phyloP scores from a whole-genome alignment of 2,329 filamentous ascomycete species.

The Podosphaera aphanis region DNA sequence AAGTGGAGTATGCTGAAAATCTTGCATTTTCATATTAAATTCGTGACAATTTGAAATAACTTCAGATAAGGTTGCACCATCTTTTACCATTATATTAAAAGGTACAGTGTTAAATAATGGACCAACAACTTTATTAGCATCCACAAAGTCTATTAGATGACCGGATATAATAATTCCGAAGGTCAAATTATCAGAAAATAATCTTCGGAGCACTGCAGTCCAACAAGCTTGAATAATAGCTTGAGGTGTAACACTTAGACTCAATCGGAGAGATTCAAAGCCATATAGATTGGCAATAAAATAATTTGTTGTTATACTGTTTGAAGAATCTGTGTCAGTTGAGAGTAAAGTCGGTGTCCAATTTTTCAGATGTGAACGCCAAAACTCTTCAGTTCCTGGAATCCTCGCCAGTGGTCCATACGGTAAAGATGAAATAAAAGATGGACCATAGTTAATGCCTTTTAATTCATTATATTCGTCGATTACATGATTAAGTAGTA shows the following conservation, averaged over 20 bases:
- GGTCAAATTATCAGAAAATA: constrained; percentile 19
- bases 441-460: constrained; percentile 19
- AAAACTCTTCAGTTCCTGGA: constrained; percentile 36
- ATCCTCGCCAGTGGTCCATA: constrained; percentile 39
- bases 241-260: constrained; percentile 52
- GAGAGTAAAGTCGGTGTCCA: constrained; percentile 8
- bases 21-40: constrained; percentile 42
- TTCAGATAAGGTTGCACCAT: constrained; percentile 30
- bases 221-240: constrained; percentile 56
- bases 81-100: constrained; percentile 28
- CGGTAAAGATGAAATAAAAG: constrained; percentile 43
- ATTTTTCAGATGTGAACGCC: constrained; percentile 21
- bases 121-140: constrained; percentile 44
- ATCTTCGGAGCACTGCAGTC: constrained; percentile 34
- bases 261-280: constrained; percentile 29
- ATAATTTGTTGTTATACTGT: constrained; percentile 11
- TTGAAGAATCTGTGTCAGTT: background rate
- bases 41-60: constrained; percentile 42
- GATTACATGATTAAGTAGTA: constrained; percentile 38
- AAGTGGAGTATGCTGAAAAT: constrained; percentile 58
- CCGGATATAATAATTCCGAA: constrained; percentile 65
- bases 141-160: constrained; percentile 42
- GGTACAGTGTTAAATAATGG: constrained; percentile 83
- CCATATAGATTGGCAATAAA: constrained; percentile 17
- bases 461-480: constrained; percentile 22